Base-by-base conservation (phyloP, 768 basidiomycete species). In the Mycena chlorophos region DNA sequence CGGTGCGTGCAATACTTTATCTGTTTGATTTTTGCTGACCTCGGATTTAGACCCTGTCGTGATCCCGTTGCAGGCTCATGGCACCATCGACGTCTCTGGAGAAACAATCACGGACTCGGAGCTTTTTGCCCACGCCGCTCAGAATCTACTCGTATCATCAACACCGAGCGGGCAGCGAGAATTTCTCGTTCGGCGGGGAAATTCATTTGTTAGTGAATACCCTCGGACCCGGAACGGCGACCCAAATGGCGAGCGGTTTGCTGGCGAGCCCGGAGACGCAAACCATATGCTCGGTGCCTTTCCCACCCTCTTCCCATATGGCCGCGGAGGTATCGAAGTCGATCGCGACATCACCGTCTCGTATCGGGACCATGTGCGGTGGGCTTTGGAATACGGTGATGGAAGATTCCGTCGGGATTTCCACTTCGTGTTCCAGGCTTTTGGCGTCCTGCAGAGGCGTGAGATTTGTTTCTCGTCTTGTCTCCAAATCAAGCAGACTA, bases 211-310 rank as follows among this genome's bases (percentile, higher is more conserved):
- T 1, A 71, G 69, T 38, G 72, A 75, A 50, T 73, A 69, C 34
- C n/a, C 37, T 30, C 66, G 0, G 19, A 61, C 22, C 4, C 17
- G 0, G 58, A 66, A 28, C n/a, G n/a, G n/a, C n/a, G n/a, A n/a
- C n/a, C n/a, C n/a, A n/a, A 38, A 51, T 1, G 58, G 62, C 4
- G 19, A 37, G 16, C 20, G 61, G 17, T 60, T 40, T 19, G 59
- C 66, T 23, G 69, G 67, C 1, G 68, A 65, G n/a, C 54, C 63
- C 0, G 55, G 58, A 13, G 59, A 69, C 42, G 61, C 67, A 0
- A 71, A 72, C 49, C 71, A 71, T 42, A 31, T 71, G 0, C 54
- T 72, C 10, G 70, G 68, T 1, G 46, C 63, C 10, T 76, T 73
- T 45, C 73, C 0, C 49, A 46, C 0, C 61, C 73, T 0, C 10